Base-by-base conservation (phyloP, 192 early-diverging fungal genomes). In the Coemansia sp. region DNA sequence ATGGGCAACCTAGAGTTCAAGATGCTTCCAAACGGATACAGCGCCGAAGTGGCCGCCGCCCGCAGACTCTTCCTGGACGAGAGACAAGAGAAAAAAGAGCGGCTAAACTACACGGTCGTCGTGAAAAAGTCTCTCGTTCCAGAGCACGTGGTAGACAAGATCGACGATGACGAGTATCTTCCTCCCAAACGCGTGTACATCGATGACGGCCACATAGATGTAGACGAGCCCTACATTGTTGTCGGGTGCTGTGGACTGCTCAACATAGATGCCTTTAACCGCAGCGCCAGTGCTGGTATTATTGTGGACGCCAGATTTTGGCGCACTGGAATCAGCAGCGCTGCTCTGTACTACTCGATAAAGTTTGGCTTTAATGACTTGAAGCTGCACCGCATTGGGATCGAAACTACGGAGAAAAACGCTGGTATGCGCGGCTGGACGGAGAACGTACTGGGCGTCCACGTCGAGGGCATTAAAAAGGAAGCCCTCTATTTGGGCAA, bases 401-500 rank as follows among this genome's bases (percentile, higher is more conserved):
- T 81, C 27, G 44, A 69, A 33, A 81, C 79, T 1, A 73, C 74
- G 6, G 68, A 68, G 13, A 40, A 59, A 14, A 81, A 81, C 46
- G 34, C 46, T 6, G 79, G 67, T 9, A 81, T 81, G 79, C 79
- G 74, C 37, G 79, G 79, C 17, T 81, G 79, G 79, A 67, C 76
- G 70, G 79, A 81, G 54, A 61, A 67, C 11, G 74, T 62, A 11
- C 56, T 69, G 14, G 79, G 73, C 8, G 46, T 72, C 24, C 35
- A 70, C 8, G 74, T 73, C 2, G 79, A 81, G 37, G 50, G 70
- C 70, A 61, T 81, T 46, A 66, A 67, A 19, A 81, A 73, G 37
- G 79, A 81, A 5, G 70, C 63, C 6, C 69, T 81, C 8, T 76
- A 75, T 39, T 17, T 76, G 61, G 70, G 69, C 34, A 60, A 56